Evolutionary conservation across 2,329 filamentous ascomycete genomes (phyloP).

Genomic region (Calonectria pseudoreteaudii): DNA sequence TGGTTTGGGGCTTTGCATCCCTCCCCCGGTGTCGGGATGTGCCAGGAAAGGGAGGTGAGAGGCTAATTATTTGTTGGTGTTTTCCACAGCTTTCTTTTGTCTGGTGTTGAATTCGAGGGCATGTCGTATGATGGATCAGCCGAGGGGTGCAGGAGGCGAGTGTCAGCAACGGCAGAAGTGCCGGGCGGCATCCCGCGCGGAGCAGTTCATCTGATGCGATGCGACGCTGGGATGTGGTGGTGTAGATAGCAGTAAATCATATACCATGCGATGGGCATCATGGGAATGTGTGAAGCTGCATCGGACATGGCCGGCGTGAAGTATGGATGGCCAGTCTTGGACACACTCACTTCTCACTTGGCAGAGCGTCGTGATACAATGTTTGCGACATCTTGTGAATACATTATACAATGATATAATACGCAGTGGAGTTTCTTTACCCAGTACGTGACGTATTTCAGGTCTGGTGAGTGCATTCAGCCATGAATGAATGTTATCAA

Average conservation of each 20-base stretch:
- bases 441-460: not conserved
- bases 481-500: not conserved
- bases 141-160: not conserved
- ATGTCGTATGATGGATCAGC: constrained; percentile 26
- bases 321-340: not conserved
- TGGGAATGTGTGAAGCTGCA: not conserved
- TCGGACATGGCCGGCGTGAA: not conserved
- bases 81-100: not conserved
- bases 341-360: not conserved
- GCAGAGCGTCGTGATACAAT: not conserved
- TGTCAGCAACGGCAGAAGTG: constrained; percentile 19
- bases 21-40: not conserved
- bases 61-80: not conserved
- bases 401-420: not conserved
- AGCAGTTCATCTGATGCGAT: constrained; percentile 18
- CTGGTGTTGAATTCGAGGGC: not conserved
- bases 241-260: not conserved
- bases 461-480: not conserved
- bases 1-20: not conserved
- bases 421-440: not conserved
- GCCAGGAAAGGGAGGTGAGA: not conserved
- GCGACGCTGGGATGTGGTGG: not conserved
- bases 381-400: too few species aligned
- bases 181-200: constrained; percentile 5
- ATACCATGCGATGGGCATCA: not conserved